A percentile compares a stretch with the other conserved stretches of the same genome.
Evolutionary conservation across 2,329 filamentous ascomycete species (phyloP).

Genomic region (Phialophora expanda): DNA sequence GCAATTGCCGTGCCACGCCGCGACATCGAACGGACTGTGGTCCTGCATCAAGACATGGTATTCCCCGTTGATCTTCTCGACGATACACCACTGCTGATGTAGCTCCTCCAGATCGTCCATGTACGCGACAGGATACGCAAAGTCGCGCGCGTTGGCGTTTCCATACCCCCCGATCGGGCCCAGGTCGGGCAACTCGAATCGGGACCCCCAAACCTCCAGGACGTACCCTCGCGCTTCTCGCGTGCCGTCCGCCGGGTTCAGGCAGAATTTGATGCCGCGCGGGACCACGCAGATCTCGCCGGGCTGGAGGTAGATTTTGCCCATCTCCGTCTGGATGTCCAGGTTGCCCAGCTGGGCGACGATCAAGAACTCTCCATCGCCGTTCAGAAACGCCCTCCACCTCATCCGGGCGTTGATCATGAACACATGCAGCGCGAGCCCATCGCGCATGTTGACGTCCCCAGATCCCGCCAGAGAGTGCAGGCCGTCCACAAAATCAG

Average conservation of each 20-base stretch:
- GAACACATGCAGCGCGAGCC: conserved; percentile 62
- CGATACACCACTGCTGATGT: conserved; percentile 53
- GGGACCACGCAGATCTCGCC: conserved; percentile 70
- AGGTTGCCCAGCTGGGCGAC: conserved; percentile 68
- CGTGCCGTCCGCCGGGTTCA: conserved; percentile 61
- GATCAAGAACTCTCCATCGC: conserved; percentile 70
- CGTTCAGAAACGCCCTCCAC: conserved; percentile 62
- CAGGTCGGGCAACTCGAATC: conserved; percentile 69
- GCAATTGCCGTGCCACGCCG: conserved; percentile 73
- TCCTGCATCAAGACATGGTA: conserved; percentile 65
- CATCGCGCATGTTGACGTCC: conserved; percentile 61
- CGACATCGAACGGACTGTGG: conserved; percentile 72
- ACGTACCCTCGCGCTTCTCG: conserved; percentile 64
- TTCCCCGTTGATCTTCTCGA: conserved; percentile 67
- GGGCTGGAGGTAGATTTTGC: conserved; percentile 66
- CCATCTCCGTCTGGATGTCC: conserved; percentile 71
- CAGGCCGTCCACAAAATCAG: conserved; percentile 62
- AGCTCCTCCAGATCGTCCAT: conserved; percentile 59
- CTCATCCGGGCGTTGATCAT: conserved; percentile 63
- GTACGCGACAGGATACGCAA: conserved; percentile 64
- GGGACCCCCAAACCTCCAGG: conserved; percentile 67
- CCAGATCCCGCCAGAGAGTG: conserved; percentile 62
- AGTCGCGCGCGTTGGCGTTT: conserved; percentile 68
- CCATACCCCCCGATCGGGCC: conserved; percentile 70
- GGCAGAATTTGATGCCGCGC: conserved; percentile 65